A percentile compares a stretch with the other conserved stretches of the same genome.
Conservation (phyloP, 208 protist species). For the Crithidia sp. region DNA sequence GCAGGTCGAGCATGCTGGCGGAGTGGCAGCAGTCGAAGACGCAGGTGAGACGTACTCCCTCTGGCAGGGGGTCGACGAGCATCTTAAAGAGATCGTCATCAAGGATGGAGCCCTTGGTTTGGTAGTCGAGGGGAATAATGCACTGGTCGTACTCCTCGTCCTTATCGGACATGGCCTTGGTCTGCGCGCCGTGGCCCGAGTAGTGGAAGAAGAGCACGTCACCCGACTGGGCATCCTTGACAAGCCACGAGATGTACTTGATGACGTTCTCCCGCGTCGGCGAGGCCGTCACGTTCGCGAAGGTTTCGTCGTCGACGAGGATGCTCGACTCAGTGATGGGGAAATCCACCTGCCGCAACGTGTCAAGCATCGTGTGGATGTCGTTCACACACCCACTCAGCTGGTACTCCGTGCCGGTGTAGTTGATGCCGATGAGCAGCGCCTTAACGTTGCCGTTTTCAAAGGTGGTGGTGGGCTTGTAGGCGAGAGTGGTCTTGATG, state of each 20-base stretch:
- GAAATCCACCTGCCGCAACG: constrained; percentile 80
- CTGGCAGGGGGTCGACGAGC: constrained; percentile 72
- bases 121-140: constrained; percentile 85
- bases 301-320: constrained; percentile 79
- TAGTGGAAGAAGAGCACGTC: constrained; percentile 93
- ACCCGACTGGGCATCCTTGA: constrained; percentile 70
- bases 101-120: constrained; percentile 68
- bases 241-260: constrained; percentile 87
- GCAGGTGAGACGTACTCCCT: constrained; percentile 85
- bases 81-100: constrained; percentile 92
- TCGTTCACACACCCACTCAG: constrained; percentile 91
- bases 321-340: constrained; percentile 84
- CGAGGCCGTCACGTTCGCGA: constrained; percentile 70
- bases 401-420: constrained; percentile 62
- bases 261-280: constrained; percentile 88
- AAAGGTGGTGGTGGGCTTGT: constrained; percentile 57
- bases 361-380: constrained; percentile 74
- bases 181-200: constrained; percentile 88
- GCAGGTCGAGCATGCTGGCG: constrained; percentile 88
- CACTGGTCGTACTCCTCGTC: constrained; percentile 87
- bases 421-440: constrained; percentile 93
- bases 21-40: constrained; percentile 96
- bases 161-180: constrained; percentile 45
- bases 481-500: constrained; percentile 69
- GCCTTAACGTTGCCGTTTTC: constrained; percentile 79